Evolutionary conservation across 1,284 basidiomycete genomes (phyloP).

Genomic region (Xerocomus amazonicus): DNA sequence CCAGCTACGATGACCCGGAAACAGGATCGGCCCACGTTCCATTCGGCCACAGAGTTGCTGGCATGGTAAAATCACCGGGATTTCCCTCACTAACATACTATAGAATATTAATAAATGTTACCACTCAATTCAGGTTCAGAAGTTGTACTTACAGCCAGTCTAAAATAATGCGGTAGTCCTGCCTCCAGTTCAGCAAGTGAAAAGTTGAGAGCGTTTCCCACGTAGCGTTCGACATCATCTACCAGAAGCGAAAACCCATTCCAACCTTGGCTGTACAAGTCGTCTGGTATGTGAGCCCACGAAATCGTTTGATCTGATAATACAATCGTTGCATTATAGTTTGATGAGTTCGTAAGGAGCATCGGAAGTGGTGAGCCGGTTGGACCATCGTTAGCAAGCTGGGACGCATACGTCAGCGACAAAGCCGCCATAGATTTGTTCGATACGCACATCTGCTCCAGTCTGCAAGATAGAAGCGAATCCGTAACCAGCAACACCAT

Average conservation of each 20-base stretch:
- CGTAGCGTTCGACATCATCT: conserved; percentile 81
- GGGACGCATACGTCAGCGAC: background rate
- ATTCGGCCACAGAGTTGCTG: conserved; percentile 75
- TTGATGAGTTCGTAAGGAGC: conserved; percentile 72
- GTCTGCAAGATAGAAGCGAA: conserved; percentile 82
- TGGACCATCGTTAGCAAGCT: conserved; percentile 71
- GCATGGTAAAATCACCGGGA: conserved; percentile 78
- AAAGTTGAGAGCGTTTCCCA: conserved; percentile 63
- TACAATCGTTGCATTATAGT: conserved; percentile 53
- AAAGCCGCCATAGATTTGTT: conserved; percentile 1
- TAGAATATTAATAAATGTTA: conserved; percentile 4
- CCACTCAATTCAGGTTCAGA: background rate
- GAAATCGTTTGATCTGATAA: conserved; percentile 54
- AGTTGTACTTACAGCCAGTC: conserved; percentile 66
- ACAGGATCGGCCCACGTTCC: conserved; percentile 76
- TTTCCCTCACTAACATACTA: conserved; percentile 54
- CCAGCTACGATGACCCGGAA: conserved; percentile 57
- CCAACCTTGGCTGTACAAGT: conserved; percentile 46
- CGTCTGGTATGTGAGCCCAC: conserved; percentile 57
- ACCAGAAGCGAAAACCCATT: conserved; percentile 77
- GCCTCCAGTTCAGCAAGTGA: conserved; percentile 60
- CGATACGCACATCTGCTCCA: conserved; percentile 53
- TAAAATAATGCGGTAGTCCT: conserved; percentile 76
- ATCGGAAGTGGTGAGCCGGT: conserved; percentile 65
- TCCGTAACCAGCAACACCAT: conserved; percentile 74